These are phyloP conservation scores for Jatropha podagrica DNA, from an alignment of 441 rosid species.

Conservation along the genomic window DNA sequence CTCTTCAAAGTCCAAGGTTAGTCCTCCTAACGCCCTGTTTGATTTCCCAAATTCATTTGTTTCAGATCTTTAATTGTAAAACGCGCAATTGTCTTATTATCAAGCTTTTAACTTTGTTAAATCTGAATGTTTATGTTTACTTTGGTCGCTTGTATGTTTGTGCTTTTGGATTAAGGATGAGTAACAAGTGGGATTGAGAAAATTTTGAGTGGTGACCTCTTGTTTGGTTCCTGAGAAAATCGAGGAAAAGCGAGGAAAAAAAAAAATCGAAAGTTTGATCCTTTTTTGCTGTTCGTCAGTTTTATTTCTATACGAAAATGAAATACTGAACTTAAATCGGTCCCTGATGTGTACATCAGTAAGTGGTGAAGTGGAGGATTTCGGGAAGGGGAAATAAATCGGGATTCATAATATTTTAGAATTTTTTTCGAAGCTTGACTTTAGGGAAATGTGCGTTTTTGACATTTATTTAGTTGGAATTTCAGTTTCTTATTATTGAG, in stretches of 20 bases:
- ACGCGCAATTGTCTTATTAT: background rate
- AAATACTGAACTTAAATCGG: background rate
- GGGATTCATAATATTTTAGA: background rate
- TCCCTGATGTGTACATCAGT: background rate
- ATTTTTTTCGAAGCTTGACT: background rate
- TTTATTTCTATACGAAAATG: background rate
- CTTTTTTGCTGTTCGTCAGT: background rate
- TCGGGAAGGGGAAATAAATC: background rate
- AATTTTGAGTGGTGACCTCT: conserved; percentile 4
- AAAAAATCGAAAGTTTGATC: conserved; percentile 4
- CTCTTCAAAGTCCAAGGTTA: conserved; percentile 37
- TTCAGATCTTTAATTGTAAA: conserved; percentile 5
- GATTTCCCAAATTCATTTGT: background rate
- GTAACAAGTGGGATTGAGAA: background rate
- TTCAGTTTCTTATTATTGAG: background rate
- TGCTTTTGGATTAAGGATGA: background rate
- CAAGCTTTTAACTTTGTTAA: background rate
- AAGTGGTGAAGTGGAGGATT: background rate
- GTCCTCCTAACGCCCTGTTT: conserved; percentile 22
- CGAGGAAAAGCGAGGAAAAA: background rate
- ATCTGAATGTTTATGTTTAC: background rate
- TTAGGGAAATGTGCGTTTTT: background rate
- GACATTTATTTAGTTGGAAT: conserved; percentile 1
- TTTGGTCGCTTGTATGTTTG: background rate
- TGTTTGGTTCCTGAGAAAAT: conserved; percentile 20